phyloP scores from a whole-genome alignment of 2,329 filamentous ascomycete species.

The Cordyceps javanica region DNA sequence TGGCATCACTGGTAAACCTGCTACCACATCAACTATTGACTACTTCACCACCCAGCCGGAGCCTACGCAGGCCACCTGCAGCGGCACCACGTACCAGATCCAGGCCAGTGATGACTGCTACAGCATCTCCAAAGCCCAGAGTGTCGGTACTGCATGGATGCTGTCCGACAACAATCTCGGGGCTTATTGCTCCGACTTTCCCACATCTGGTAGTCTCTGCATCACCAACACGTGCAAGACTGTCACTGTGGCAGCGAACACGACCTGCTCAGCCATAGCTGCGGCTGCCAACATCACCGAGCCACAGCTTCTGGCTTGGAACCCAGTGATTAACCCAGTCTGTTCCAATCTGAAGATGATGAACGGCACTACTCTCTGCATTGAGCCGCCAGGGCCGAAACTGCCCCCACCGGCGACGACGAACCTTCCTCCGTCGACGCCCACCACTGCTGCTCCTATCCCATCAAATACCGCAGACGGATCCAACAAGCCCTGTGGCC shows the following conservation, averaged over 20 bases:
- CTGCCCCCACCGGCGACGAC: neutral
- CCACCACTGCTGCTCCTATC: neutral
- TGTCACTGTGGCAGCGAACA: neutral
- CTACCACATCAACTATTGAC: constrained; percentile 15
- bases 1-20: constrained; percentile 16
- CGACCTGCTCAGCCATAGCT: constrained; percentile 11
- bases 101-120: constrained; percentile 17
- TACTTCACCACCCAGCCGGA: constrained; percentile 12
- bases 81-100: constrained; percentile 16
- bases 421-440: neutral
- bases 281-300: constrained; percentile 17
- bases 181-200: constrained; percentile 8
- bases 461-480: neutral
- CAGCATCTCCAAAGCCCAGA: constrained; percentile 15
- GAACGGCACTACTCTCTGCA: neutral
- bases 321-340: neutral
- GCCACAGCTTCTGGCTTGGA: neutral
- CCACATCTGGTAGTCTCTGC: constrained; percentile 16
- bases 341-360: constrained; percentile 15
- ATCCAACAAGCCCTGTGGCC: constrained; percentile 18
- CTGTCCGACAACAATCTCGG: constrained; percentile 19
- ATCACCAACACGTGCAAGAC: constrained; percentile 18
- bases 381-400: neutral
- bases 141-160: constrained; percentile 17
- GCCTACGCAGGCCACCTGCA: constrained; percentile 13